Evolutionary conservation across 2,329 filamentous ascomycete genomes (phyloP).

Genomic region (Colletotrichum tanaceti): DNA sequence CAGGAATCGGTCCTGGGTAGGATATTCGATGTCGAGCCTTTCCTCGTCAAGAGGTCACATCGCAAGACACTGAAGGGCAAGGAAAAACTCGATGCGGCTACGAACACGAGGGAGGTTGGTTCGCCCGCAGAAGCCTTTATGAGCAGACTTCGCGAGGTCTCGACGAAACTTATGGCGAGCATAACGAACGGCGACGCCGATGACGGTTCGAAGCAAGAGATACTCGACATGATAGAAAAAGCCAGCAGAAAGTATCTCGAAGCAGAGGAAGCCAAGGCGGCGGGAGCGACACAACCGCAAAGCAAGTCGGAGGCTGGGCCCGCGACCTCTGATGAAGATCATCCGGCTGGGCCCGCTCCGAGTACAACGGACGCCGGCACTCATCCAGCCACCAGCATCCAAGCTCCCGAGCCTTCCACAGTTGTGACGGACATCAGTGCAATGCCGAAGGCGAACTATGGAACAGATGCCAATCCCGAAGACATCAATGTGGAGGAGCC

Average conservation of each 20-base stretch:
- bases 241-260: slow-evolving; percentile 65
- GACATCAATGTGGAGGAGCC: slow-evolving; percentile 63
- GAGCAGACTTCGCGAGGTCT: slow-evolving; percentile 54
- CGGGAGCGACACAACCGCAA: slow-evolving; percentile 5
- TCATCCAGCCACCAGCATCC: background rate
- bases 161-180: slow-evolving; percentile 56
- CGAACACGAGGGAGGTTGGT: slow-evolving; percentile 1
- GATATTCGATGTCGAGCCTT: slow-evolving; percentile 64
- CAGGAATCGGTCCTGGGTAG: slow-evolving; percentile 65
- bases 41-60: slow-evolving; percentile 51
- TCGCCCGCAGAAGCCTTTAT: slow-evolving; percentile 50
- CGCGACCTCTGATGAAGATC: slow-evolving; percentile 8
- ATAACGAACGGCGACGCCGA: slow-evolving; percentile 48
- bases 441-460: slow-evolving; percentile 9
- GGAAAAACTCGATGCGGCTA: slow-evolving; percentile 25
- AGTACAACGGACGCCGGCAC: background rate
- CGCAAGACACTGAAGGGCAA: slow-evolving; percentile 40
- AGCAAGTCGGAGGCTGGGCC: background rate
- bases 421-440: background rate
- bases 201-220: slow-evolving; percentile 56
- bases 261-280: slow-evolving; percentile 48
- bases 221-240: slow-evolving; percentile 61
- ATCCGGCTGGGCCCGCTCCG: background rate
- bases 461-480: slow-evolving; percentile 50
- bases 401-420: background rate